Evolutionary conservation across 495 filamentous ascomycete genomes (phyloP).

Genomic region (Hyphodiscus hymeniophilus): DNA sequence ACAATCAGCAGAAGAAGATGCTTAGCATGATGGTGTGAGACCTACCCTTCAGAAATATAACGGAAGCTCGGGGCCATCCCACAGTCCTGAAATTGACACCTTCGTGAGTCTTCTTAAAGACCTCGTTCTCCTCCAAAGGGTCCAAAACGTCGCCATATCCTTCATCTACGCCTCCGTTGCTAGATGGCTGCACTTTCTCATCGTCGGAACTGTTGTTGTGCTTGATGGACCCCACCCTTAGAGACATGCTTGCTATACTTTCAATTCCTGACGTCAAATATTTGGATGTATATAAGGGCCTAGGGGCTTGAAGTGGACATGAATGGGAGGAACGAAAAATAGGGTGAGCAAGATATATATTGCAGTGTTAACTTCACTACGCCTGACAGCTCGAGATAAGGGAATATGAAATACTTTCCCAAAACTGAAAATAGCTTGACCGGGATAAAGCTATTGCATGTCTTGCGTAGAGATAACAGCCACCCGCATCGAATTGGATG

Average conservation of each 20-base stretch:
- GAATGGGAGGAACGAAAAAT: not conserved
- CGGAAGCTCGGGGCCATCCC: constrained; percentile 45
- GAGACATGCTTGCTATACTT: constrained; percentile 1
- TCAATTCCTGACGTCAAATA: not conserved
- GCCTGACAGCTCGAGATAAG: too few species aligned
- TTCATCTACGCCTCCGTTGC: constrained; percentile 11
- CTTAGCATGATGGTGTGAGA: not conserved
- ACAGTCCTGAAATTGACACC: constrained; percentile 50
- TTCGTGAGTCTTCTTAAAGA: constrained; percentile 42
- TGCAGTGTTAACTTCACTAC: too few species aligned
- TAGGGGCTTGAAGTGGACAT: not conserved
- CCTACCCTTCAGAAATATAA: constrained; percentile 46
- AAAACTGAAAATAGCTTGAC: too few species aligned
- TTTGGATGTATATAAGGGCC: not conserved
- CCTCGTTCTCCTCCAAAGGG: constrained; percentile 32
- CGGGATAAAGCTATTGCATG: too few species aligned
- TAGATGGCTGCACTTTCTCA: constrained; percentile 9
- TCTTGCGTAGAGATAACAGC: too few species aligned
- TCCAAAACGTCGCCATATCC: constrained; percentile 18
- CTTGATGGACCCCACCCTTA: constrained; percentile 15
- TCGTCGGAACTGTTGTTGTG: constrained; percentile 17
- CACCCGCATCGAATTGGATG: too few species aligned
- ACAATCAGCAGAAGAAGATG: not conserved
- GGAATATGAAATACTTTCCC: too few species aligned
- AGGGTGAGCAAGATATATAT: too few species aligned